Evolutionary conservation across 176 grass and related monocot species (phyloP).

Genomic region (Luzula sylvatica): DNA sequence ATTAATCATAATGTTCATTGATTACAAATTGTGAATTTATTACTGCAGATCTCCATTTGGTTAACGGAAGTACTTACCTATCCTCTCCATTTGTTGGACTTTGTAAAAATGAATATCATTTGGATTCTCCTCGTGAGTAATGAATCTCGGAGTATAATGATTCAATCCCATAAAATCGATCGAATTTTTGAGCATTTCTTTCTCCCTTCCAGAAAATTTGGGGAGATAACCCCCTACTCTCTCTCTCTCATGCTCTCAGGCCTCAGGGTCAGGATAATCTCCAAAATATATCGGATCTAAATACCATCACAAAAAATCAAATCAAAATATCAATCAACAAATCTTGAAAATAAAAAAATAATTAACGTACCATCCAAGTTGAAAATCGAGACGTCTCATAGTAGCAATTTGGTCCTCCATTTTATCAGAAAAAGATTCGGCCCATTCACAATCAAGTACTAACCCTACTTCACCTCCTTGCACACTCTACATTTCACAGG

Average conservation of each 20-base stretch:
- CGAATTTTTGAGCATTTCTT: constrained; percentile 66
- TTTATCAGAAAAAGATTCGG: constrained; percentile 73
- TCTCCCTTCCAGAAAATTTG: constrained; percentile 79
- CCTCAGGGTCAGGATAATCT: too few relatives aligned
- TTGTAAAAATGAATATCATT: constrained; percentile 46
- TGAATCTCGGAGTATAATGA: constrained; percentile 87
- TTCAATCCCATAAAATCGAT: constrained; percentile 94
- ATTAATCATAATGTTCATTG: too few relatives aligned
- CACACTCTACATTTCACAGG: constrained; percentile 37
- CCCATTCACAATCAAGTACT: constrained; percentile 98
- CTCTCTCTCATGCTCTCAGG: constrained; percentile 63
- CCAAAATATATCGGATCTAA: constrained; percentile 89
- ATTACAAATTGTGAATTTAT: too few relatives aligned
- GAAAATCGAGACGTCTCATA: constrained; percentile 73
- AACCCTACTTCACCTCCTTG: constrained; percentile 89
- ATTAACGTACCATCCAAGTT: constrained; percentile 74
- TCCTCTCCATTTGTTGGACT: constrained; percentile 58
- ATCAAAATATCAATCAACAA: background rate
- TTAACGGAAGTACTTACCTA: constrained; percentile 31
- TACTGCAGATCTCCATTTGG: too few relatives aligned
- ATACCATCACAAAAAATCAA: constrained; percentile 46
- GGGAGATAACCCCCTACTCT: constrained; percentile 72
- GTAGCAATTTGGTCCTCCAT: constrained; percentile 64
- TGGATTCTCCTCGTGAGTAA: constrained; percentile 38
- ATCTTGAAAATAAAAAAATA: background rate